phyloP scores from a whole-genome alignment of 2,329 filamentous ascomycete species.

The Lecanicillium sp. region DNA sequence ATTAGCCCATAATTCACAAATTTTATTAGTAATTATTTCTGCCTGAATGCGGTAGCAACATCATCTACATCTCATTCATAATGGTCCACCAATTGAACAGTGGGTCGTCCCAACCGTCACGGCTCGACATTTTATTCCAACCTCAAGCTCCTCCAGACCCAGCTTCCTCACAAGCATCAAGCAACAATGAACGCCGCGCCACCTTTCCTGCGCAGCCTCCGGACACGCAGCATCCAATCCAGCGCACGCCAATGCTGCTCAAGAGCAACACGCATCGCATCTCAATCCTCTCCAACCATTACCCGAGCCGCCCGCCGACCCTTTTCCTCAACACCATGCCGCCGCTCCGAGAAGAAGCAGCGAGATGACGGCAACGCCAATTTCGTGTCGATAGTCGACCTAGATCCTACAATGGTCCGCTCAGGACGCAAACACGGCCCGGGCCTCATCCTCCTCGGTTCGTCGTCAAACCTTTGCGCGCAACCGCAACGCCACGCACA shows the following conservation, averaged over 20 bases:
- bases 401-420: constrained; percentile 72
- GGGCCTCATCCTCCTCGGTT: constrained; percentile 71
- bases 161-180: too few relatives aligned
- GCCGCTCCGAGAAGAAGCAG: constrained; percentile 23
- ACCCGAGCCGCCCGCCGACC: constrained; percentile 6
- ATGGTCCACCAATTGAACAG: too few relatives aligned
- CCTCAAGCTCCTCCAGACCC: too few relatives aligned
- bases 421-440: constrained; percentile 65
- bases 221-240: neutral
- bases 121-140: too few relatives aligned
- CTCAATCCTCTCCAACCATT: constrained; percentile 1
- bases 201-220: too few relatives aligned
- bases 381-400: constrained; percentile 82
- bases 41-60: too few relatives aligned
- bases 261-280: constrained; percentile 2
- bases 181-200: too few relatives aligned
- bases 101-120: too few relatives aligned
- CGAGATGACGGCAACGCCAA: constrained; percentile 65
- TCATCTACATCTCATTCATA: neutral
- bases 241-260: constrained; percentile 4
- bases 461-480: constrained; percentile 9
- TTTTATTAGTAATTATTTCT: too few relatives aligned
- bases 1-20: too few relatives aligned
- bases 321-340: constrained; percentile 12
- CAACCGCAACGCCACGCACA: too few relatives aligned